Base-by-base conservation (phyloP, 345 rosid genomes). In the Citrus unshiu region DNA sequence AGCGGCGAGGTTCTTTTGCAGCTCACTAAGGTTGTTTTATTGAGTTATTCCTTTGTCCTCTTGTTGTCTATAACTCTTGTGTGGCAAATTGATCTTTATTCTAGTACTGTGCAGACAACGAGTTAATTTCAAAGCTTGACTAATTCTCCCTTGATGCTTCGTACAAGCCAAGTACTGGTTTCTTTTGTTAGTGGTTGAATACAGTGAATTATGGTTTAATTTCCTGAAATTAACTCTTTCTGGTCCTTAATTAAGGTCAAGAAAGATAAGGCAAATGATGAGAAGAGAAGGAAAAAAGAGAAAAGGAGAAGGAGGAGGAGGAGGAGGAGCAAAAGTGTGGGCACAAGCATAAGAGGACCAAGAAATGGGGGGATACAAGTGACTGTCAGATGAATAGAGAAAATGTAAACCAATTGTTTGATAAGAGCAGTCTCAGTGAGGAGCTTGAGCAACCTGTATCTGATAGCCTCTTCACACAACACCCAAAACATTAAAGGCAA, bases 391-490 rank as follows among this genome's bases (percentile, higher is more conserved):
- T 32, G 54, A 27, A 40, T 22, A 39, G 29, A 21, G 62, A 72
- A 27, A 27, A 29, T 34, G 81, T 37, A 68, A 56, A 49, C 21
- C 57, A 19, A 27, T 29, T 57, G 30, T 9, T 62, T 62, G 56
- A 79, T 62, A 65, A 35, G 19, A 76, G 66, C 66, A 46, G 49
- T 37, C 74, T 79, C 35, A 72, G 37, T 1, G 80, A 72, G 60
- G 83, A 77, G 61, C 70, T 37, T 43, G 54, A n/a, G 39, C 78
- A 57, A 68, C 80, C 68, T n/a, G 12, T 39, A 16, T 46, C 27
- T 27, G 79, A 72, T 37, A 64, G 71, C 70, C 34, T 83, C 80
- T 68, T 79, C 82, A 27, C 83, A 39, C 68, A 79, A 62, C 66
- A 67, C 72, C n/a, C 61, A 30, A 0, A 80, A 63, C 37, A 43